Percentiles rank a stretch among this genome's conserved stretches.
phyloP scores from a whole-genome alignment of 495 filamentous ascomycete species.

The Stereocaulon alpinum region DNA sequence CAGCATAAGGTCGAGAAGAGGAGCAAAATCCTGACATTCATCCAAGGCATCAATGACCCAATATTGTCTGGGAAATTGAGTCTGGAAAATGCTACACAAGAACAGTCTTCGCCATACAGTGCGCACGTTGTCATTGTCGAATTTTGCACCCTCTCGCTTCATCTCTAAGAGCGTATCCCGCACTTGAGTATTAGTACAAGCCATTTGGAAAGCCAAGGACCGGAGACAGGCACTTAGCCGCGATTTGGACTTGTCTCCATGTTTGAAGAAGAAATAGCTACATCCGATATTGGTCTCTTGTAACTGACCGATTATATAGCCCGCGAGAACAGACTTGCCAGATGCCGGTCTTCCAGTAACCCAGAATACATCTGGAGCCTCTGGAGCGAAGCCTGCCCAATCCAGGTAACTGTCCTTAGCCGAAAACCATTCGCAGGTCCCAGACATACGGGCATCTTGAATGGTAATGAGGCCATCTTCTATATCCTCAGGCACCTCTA shows the following conservation, averaged over 20 bases:
- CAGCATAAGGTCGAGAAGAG: no score
- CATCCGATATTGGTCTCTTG: conserved; percentile 22
- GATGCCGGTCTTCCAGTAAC: conserved; percentile 25
- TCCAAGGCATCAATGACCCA: no score
- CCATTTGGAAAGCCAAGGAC: conserved; percentile 35
- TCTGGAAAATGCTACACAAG: no score
- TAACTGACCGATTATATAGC: conserved; percentile 23
- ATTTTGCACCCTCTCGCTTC: background rate
- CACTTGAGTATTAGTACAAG: conserved; percentile 18
- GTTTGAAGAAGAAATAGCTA: conserved; percentile 32
- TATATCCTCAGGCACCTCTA: conserved; percentile 21
- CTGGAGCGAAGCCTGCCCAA: conserved; percentile 19
- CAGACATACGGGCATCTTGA: conserved; percentile 26
- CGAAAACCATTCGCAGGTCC: conserved; percentile 27
- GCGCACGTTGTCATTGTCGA: no score
- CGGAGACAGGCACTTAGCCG: conserved; percentile 25
- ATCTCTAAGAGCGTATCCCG: conserved; percentile 23
- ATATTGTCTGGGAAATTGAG: no score
- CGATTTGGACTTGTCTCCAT: conserved; percentile 25
- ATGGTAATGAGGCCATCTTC: conserved; percentile 28
- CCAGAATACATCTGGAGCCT: conserved; percentile 26
- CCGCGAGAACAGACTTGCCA: conserved; percentile 30
- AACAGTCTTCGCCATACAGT: no score
- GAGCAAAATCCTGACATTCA: no score
- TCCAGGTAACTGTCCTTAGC: conserved; percentile 21